Evolutionary conservation across 208 protist genomes (phyloP).

Genomic region (Trypanosoma congolense): DNA sequence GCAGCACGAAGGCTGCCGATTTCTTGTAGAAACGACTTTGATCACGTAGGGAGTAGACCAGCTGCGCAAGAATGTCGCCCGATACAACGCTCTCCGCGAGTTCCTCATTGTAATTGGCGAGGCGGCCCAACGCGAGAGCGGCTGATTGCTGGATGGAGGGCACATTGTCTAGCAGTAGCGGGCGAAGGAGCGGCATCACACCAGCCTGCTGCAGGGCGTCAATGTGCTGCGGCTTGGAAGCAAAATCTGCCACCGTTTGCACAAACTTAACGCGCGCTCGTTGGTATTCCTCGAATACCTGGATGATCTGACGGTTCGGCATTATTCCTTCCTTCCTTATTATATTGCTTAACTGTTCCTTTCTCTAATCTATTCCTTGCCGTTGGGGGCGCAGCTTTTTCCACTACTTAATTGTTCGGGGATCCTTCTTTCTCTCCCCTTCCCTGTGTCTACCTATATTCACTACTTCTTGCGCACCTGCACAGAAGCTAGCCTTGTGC

Average conservation of each 20-base stretch:
- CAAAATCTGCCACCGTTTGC: constrained; percentile 93
- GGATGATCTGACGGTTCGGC: constrained; percentile 90
- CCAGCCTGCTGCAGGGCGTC: constrained; percentile 94
- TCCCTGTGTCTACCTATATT: too few relatives aligned
- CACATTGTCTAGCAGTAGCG: constrained; percentile 95
- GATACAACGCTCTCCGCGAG: constrained; percentile 96
- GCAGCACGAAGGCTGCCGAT: constrained; percentile 96
- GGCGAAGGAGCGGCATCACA: constrained; percentile 96
- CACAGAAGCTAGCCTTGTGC: neutral
- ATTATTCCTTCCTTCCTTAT: too few relatives aligned
- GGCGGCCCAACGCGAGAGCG: constrained; percentile 96
- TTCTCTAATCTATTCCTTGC: too few relatives aligned
- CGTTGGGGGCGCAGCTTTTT: too few relatives aligned
- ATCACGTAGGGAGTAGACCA: constrained; percentile 96
- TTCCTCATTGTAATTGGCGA: constrained; percentile 97
- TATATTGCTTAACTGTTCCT: too few relatives aligned
- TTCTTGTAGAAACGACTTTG: constrained; percentile 99
- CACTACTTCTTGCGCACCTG: too few relatives aligned
- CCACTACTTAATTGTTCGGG: too few relatives aligned
- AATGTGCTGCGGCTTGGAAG: constrained; percentile 95
- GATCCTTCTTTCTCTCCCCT: too few relatives aligned
- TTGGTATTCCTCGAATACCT: constrained; percentile 97
- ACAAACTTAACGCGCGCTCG: constrained; percentile 95
- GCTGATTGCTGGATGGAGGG: constrained; percentile 98
- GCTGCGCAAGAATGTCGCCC: constrained; percentile 96